phyloP scores from a whole-genome alignment of 805 yeast genomes.

The Geotrichum ghanense region DNA sequence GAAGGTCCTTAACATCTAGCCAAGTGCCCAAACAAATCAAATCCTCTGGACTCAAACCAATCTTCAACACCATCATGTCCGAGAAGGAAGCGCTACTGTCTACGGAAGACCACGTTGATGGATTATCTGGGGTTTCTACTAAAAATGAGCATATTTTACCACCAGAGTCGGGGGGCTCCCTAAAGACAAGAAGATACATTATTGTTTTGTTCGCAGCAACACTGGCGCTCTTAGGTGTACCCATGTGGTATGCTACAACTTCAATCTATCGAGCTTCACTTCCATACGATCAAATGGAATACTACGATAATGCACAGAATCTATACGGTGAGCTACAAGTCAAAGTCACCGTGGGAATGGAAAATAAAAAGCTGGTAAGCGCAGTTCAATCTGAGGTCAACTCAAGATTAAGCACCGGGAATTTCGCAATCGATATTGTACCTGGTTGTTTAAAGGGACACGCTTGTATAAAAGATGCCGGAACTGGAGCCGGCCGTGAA shows the following conservation, averaged over 20 bases:
- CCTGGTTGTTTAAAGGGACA: constrained; percentile 20
- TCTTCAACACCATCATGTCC: no score
- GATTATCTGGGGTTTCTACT: no score
- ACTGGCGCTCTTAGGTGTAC: constrained; percentile 36
- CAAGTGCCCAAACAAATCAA: no score
- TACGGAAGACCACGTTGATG: no score
- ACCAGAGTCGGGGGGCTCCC: no score
- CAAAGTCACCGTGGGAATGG: constrained; percentile 29
- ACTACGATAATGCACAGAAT: constrained; percentile 17
- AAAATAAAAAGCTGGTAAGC: constrained; percentile 55
- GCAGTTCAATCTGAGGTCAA: constrained; percentile 41
- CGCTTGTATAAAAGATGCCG: constrained; percentile 23
- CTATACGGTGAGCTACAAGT: constrained; percentile 19
- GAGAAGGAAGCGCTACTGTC: no score
- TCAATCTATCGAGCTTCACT: constrained; percentile 50
- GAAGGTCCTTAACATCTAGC: no score
- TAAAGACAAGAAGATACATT: constrained; percentile 1
- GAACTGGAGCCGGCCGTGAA: constrained; percentile 17
- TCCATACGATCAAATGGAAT: constrained; percentile 35
- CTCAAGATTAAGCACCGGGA: constrained; percentile 25
- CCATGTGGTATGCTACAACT: constrained; percentile 52
- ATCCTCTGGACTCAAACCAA: no score
- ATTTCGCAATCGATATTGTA: constrained; percentile 23
- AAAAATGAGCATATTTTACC: no score
- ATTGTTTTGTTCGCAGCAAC: constrained; percentile 7